phyloP scores from a whole-genome alignment of 257 asterid genomes.

The Ligustrum vulgare region DNA sequence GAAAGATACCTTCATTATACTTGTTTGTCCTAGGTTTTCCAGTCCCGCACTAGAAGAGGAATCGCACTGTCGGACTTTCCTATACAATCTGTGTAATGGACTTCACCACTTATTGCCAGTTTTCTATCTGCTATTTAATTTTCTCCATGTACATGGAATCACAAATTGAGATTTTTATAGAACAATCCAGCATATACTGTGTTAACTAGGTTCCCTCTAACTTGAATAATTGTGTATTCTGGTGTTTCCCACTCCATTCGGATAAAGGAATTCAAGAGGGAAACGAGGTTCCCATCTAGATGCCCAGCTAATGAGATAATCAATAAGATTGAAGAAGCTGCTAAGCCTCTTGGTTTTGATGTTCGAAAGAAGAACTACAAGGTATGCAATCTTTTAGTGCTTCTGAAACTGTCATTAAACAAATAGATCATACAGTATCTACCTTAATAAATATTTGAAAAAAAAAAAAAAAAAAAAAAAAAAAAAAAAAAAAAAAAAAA shows the following conservation, averaged over 20 bases:
- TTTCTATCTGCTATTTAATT: background rate
- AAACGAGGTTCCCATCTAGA: conserved; percentile 85
- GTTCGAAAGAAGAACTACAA: conserved; percentile 88
- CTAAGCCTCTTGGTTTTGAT: conserved; percentile 81
- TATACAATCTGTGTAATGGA: background rate
- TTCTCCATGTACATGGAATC: background rate
- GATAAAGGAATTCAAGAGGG: conserved; percentile 62
- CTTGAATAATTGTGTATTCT: background rate
- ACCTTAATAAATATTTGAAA: background rate
- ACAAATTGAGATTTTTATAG: too few species aligned
- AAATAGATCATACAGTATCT: background rate
- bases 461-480: background rate
- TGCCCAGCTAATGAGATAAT: conserved; percentile 76
- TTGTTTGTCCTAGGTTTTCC: too few species aligned
- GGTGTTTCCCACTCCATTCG: conserved; percentile 14
- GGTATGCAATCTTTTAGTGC: conserved; percentile 36
- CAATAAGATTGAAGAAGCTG: conserved; percentile 81
- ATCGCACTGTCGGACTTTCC: background rate
- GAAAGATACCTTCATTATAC: too few species aligned
- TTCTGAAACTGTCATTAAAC: background rate
- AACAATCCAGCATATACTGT: too few species aligned
- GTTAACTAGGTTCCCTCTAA: background rate
- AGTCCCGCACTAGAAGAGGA: background rate
- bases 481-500: background rate
- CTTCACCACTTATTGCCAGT: background rate